Evolutionary conservation across 495 filamentous ascomycete species (phyloP), one percentile per base, ranked within the genome.

Genomic region (Penicillium salamii): DNA sequence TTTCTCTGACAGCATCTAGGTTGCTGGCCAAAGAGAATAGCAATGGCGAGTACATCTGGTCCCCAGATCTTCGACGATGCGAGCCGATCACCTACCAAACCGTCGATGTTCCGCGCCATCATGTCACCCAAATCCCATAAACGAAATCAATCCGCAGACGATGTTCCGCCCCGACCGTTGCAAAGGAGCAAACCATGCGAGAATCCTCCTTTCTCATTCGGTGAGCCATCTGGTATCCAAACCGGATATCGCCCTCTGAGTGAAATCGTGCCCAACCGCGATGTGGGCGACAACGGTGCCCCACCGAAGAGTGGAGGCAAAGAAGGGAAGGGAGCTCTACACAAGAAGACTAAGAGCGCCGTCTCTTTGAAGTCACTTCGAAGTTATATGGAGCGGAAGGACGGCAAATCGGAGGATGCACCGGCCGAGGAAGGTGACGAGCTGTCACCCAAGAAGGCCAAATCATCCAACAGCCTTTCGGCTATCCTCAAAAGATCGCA

Each of bases 381-480:
- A 34, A 72, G 66, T 53, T 82, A 86, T 38, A 75, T 73, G 66
- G 68, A 79, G 48, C 78, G 82, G 61, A 70, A 66, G 50, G 68
- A 79, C 63, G 68, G 63, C 54, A 69, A 79, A 57, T 71, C 72
- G 41, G 67, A 65, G 38, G 77, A 79, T 34, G 56, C 50, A 6
- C 17, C 36, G 13, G 56, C 63, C 17, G 64, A 65, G n/a, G 56
- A 65, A 13, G 49, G 55, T 18, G 53, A 56, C 3, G 62, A 71
- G 3, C 66, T 64, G 32, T 86, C 82, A 48, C 83, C 86, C 6
- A 91, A 91, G 67, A 95, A 92, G 75, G 79, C 82, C 14, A 95
- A 95, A 58, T 95, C 90, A 0, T 77, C 87, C 4, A 90, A 87
- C 38, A 91, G 87, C 59, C 73, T 95, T 4, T 78, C 82, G 0